phyloP scores from a whole-genome alignment of 371 early-diverging fungal species.

The Mortierella sp. region DNA sequence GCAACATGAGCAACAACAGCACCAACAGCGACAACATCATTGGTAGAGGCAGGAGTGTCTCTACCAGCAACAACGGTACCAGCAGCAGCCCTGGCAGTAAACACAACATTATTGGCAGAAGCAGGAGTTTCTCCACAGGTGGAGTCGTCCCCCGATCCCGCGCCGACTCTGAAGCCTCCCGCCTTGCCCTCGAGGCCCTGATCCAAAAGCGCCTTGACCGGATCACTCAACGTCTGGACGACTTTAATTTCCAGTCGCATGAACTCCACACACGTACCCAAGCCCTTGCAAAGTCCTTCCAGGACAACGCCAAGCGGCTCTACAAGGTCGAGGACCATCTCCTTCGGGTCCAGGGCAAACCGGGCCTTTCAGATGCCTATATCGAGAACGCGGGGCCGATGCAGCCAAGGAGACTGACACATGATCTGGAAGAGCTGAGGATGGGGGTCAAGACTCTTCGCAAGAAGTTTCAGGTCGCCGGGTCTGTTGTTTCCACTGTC shows the following conservation, averaged over 20 bases:
- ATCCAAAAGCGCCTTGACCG: constrained; percentile 35
- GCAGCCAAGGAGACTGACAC: constrained; percentile 30
- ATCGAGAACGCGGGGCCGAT: constrained; percentile 14
- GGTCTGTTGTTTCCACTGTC: constrained; percentile 28
- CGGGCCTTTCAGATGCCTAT: constrained; percentile 36
- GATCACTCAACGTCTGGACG: constrained; percentile 25
- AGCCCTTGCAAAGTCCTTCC: constrained; percentile 23
- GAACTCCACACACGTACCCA: constrained; percentile 27
- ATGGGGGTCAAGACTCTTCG: constrained; percentile 48
- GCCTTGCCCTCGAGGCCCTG: constrained; percentile 44
- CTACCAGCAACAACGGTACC: not conserved
- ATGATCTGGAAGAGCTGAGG: constrained; percentile 47
- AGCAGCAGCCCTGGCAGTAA: not conserved
- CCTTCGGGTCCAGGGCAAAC: constrained; percentile 44
- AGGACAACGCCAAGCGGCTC: constrained; percentile 34
- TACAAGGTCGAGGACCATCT: constrained; percentile 49
- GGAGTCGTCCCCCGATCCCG: constrained; percentile 36
- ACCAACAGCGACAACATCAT: not conserved
- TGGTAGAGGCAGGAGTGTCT: constrained; percentile 18
- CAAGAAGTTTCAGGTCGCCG: constrained; percentile 45
- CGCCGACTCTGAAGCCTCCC: constrained; percentile 43
- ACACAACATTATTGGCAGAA: not conserved
- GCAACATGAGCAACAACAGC: not conserved
- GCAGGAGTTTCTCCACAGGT: constrained; percentile 27
- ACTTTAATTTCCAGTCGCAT: constrained; percentile 30